A percentile compares a stretch with the other conserved stretches of the same genome.
Evolutionary conservation across 2,329 filamentous ascomycete genomes (phyloP).

Genomic region (Fusarium sp.): DNA sequence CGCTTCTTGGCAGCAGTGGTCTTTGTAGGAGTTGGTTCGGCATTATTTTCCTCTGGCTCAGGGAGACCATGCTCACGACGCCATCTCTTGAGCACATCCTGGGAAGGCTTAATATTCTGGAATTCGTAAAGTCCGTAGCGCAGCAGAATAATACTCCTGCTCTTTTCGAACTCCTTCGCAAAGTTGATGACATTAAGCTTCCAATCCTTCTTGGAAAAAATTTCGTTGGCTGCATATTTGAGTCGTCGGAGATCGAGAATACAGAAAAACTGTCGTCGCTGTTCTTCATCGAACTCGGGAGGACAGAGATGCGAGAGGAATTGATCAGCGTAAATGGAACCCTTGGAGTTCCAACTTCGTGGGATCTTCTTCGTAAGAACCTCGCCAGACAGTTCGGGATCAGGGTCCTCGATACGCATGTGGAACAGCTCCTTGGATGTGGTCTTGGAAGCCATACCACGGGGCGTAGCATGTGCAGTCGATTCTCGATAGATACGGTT

Average conservation of each 20-base stretch:
- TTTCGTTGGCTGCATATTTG: slow-evolving; percentile 70
- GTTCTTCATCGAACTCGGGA: slow-evolving; percentile 66
- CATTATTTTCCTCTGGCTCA: slow-evolving; percentile 58
- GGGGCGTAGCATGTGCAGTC: slow-evolving; percentile 59
- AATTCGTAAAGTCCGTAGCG: slow-evolving; percentile 72
- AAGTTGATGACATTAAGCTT: slow-evolving; percentile 71
- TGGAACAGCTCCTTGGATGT: slow-evolving; percentile 64
- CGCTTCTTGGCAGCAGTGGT: slow-evolving; percentile 60
- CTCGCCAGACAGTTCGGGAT: slow-evolving; percentile 66
- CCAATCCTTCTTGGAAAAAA: slow-evolving; percentile 70
- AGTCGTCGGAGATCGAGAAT: slow-evolving; percentile 70
- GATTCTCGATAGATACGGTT: slow-evolving; percentile 57
- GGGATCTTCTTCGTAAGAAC: slow-evolving; percentile 64
- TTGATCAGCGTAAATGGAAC: slow-evolving; percentile 69
- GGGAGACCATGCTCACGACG: slow-evolving; percentile 66
- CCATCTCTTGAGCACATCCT: slow-evolving; percentile 68
- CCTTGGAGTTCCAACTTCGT: slow-evolving; percentile 60
- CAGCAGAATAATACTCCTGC: slow-evolving; percentile 68
- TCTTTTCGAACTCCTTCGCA: slow-evolving; percentile 73
- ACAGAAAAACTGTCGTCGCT: slow-evolving; percentile 71
- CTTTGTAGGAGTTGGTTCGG: slow-evolving; percentile 47
- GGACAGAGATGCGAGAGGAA: slow-evolving; percentile 68
- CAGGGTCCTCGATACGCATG: slow-evolving; percentile 68
- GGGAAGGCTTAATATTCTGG: slow-evolving; percentile 69
- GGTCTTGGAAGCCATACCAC: slow-evolving; percentile 61